phyloP scores from a whole-genome alignment of 2,329 filamentous ascomycete genomes.

The Xylariaceae sp. region DNA sequence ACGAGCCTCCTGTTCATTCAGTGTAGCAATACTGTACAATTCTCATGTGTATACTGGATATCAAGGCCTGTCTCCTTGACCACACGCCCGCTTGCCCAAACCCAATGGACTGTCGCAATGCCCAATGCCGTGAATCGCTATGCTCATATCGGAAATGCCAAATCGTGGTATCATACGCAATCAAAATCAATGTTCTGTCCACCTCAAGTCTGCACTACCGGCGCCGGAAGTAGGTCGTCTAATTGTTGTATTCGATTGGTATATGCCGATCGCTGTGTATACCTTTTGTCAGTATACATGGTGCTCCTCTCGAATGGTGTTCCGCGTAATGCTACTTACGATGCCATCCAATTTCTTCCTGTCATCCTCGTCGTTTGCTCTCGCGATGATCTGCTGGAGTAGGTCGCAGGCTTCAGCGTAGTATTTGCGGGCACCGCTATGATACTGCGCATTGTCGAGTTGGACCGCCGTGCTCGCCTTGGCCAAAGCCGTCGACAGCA shows the following conservation, averaged over 20 bases:
- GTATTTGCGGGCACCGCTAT: conserved; percentile 22
- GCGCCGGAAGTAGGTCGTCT: conserved; percentile 5
- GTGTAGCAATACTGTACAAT: conserved; percentile 25
- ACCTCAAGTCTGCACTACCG: no score
- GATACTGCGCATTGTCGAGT: conserved; percentile 24
- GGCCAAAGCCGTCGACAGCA: conserved; percentile 20
- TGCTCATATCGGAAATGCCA: no score
- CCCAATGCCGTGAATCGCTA: no score
- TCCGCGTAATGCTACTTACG: conserved; percentile 11
- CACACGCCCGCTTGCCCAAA: no score
- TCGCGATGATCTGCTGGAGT: conserved; percentile 16
- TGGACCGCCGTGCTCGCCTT: conserved; percentile 25
- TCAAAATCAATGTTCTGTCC: no score
- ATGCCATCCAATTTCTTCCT: conserved; percentile 17
- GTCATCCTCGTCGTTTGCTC: conserved; percentile 15
- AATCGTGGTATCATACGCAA: no score
- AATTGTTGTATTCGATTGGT: conserved; percentile 18
- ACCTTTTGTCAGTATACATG: not conserved
- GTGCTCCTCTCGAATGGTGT: no score
- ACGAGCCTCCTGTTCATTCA: conserved; percentile 7
- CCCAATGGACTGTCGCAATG: no score
- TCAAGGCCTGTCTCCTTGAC: no score
- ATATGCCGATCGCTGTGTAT: conserved; percentile 16
- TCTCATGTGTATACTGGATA: conserved; percentile 3
- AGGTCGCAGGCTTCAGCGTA: conserved; percentile 21